phyloP scores from a whole-genome alignment of 2,329 filamentous ascomycete species.

The Penicillium sclerotiorum region DNA sequence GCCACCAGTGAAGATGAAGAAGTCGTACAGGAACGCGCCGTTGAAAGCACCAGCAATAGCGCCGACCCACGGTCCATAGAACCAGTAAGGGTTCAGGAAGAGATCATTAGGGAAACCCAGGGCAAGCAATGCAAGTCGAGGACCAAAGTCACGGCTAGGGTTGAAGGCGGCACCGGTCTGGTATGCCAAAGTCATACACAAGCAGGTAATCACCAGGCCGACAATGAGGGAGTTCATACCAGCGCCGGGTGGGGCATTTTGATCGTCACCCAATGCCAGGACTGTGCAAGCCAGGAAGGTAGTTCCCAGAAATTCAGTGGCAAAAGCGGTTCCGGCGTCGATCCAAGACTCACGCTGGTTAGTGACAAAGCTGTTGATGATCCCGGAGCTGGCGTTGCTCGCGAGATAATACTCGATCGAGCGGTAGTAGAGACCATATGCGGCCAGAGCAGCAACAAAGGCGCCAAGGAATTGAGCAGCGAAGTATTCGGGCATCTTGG shows the following conservation, averaged over 20 bases:
- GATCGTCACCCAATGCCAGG: constrained; percentile 51
- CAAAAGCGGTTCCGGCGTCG: constrained; percentile 44
- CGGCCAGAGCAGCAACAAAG: constrained; percentile 52
- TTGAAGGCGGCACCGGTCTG: constrained; percentile 55
- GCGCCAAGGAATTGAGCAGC: constrained; percentile 57
- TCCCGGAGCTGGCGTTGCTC: constrained; percentile 26
- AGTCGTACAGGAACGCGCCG: constrained; percentile 55
- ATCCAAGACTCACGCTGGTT: constrained; percentile 46
- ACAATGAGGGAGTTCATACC: constrained; percentile 57
- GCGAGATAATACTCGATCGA: constrained; percentile 39
- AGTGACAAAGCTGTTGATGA: constrained; percentile 50
- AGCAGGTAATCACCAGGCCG: constrained; percentile 44
- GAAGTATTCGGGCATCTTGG: constrained; percentile 55
- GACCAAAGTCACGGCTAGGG: constrained; percentile 54
- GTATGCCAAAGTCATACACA: constrained; percentile 45
- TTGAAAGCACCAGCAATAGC: constrained; percentile 43
- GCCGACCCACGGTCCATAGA: constrained; percentile 50
- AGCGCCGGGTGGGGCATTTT: constrained; percentile 52
- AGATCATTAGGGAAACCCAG: constrained; percentile 48
- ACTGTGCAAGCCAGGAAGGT: constrained; percentile 46
- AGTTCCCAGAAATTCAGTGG: constrained; percentile 52
- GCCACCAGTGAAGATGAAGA: constrained; percentile 54
- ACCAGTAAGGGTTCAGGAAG: constrained; percentile 50
- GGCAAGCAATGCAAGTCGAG: constrained; percentile 49
- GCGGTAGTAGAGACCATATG: constrained; percentile 47